These are phyloP conservation scores for Ophiocordyceps camponoti-leonardi DNA, from an alignment of 2,329 filamentous ascomycete genomes.

Conservation along the genomic window DNA sequence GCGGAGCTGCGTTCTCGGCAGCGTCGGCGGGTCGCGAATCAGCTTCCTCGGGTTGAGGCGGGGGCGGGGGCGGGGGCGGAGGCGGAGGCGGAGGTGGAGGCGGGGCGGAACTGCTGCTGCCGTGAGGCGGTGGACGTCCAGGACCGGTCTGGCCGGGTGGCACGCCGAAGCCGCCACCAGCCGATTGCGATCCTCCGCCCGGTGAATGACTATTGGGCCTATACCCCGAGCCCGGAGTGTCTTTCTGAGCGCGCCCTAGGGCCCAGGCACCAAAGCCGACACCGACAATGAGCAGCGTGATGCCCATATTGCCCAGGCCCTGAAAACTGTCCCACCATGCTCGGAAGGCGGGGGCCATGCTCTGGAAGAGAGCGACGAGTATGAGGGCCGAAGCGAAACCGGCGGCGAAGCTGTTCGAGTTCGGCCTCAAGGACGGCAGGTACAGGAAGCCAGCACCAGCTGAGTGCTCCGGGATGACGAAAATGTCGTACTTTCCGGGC, in stretches of 20 bases:
- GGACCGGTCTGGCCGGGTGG: slow-evolving; percentile 14
- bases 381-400: slow-evolving; percentile 66
- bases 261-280: slow-evolving; percentile 70
- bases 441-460: slow-evolving; percentile 82
- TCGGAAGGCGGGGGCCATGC: slow-evolving; percentile 55
- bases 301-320: slow-evolving; percentile 54
- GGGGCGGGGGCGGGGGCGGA: slow-evolving; percentile 2
- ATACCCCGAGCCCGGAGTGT: slow-evolving; percentile 6
- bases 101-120: slow-evolving; percentile 2
- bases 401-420: slow-evolving; percentile 80
- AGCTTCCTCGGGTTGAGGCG: neutral
- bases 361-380: slow-evolving; percentile 54
- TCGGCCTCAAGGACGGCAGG: slow-evolving; percentile 73
- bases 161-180: slow-evolving; percentile 13
- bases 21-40: neutral
- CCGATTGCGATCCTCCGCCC: slow-evolving; percentile 3
- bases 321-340: slow-evolving; percentile 57
- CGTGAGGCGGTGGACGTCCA: slow-evolving; percentile 14
- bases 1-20: slow-evolving; percentile 2
- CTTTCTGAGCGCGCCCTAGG: slow-evolving; percentile 20
- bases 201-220: slow-evolving; percentile 7
- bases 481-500: slow-evolving; percentile 88
- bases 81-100: slow-evolving; percentile 3
- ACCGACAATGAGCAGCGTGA: slow-evolving; percentile 52
- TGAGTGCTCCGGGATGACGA: slow-evolving; percentile 86